Evolutionary conservation across 129 eudicot genomes (phyloP).

Genomic region (Flaveria sonorensis): DNA sequence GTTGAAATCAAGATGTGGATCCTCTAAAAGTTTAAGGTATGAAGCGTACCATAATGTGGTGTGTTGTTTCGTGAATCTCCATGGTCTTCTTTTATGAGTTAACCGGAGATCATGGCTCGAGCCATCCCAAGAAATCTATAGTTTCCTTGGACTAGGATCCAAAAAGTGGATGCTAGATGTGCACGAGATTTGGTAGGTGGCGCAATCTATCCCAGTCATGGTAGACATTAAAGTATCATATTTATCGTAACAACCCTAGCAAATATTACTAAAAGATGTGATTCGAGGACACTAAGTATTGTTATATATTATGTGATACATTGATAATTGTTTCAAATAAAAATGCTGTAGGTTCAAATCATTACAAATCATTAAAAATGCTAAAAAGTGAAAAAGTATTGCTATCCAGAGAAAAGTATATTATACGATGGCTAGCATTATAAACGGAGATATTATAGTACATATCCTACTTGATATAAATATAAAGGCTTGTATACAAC

Average conservation of each 20-base stretch:
- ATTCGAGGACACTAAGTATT: neutral
- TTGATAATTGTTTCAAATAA: too few relatives aligned
- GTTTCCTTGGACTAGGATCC: slow-evolving; percentile 22
- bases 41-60: slow-evolving; percentile 25
- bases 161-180: slow-evolving; percentile 2
- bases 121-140: slow-evolving; percentile 26
- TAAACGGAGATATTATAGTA: too few relatives aligned
- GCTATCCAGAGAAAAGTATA: too few relatives aligned
- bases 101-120: slow-evolving; percentile 31
- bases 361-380: too few relatives aligned
- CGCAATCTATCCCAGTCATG: slow-evolving; percentile 8
- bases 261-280: neutral
- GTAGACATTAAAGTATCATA: neutral
- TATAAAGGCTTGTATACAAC: too few relatives aligned
- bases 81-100: slow-evolving; percentile 25
- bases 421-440: too few relatives aligned
- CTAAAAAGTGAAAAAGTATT: too few relatives aligned
- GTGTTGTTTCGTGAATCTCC: slow-evolving; percentile 26
- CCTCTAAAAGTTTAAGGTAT: slow-evolving; percentile 28
- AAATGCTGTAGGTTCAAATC: too few relatives aligned
- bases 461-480: too few relatives aligned
- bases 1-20: slow-evolving; percentile 24
- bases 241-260: neutral
- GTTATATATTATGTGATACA: too few relatives aligned
- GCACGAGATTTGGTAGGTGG: slow-evolving; percentile 15